phyloP scores from a whole-genome alignment of 768 basidiomycete genomes.

The Chiua virens region DNA sequence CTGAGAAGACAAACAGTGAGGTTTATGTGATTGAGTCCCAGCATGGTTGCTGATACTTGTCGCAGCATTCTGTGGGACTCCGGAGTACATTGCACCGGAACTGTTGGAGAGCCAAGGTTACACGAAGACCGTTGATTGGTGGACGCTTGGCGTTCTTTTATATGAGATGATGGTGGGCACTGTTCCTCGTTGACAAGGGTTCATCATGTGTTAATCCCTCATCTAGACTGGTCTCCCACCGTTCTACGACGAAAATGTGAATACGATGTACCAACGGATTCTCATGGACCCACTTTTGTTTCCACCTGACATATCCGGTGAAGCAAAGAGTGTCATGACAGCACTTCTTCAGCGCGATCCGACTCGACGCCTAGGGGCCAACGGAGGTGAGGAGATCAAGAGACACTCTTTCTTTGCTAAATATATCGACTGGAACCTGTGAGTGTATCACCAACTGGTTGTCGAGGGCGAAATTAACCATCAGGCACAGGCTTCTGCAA shows the following conservation, averaged over 20 bases:
- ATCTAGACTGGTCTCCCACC: conserved; percentile 89
- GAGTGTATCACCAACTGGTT: conserved; percentile 22
- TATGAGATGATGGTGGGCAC: conserved; percentile 89
- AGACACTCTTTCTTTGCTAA: conserved; percentile 92
- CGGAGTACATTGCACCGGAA: conserved; percentile 98
- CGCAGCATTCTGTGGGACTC: conserved; percentile 94
- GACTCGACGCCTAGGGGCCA: conserved; percentile 77
- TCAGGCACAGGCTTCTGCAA: conserved; percentile 58
- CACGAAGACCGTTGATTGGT: conserved; percentile 99
- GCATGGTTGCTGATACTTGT: conserved; percentile 3
- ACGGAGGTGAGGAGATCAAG: conserved; percentile 96
- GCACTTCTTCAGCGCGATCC: conserved; percentile 91
- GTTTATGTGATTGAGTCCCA: neutral
- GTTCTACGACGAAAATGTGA: conserved; percentile 98
- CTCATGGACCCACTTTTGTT: conserved; percentile 91
- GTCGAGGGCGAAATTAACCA: conserved; percentile 1
- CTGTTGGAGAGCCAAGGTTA: conserved; percentile 95
- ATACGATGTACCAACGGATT: conserved; percentile 97
- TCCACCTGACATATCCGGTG: conserved; percentile 82
- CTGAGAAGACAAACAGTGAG: conserved; percentile 95
- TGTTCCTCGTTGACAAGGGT: neutral
- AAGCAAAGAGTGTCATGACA: conserved; percentile 87
- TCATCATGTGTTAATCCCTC: conserved; percentile 4
- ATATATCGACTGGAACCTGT: conserved; percentile 90
- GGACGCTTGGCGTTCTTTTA: conserved; percentile 94